These are phyloP conservation scores for Boletellus ananiceps DNA, from an alignment of 768 basidiomycete genomes.

Conservation along the genomic window DNA sequence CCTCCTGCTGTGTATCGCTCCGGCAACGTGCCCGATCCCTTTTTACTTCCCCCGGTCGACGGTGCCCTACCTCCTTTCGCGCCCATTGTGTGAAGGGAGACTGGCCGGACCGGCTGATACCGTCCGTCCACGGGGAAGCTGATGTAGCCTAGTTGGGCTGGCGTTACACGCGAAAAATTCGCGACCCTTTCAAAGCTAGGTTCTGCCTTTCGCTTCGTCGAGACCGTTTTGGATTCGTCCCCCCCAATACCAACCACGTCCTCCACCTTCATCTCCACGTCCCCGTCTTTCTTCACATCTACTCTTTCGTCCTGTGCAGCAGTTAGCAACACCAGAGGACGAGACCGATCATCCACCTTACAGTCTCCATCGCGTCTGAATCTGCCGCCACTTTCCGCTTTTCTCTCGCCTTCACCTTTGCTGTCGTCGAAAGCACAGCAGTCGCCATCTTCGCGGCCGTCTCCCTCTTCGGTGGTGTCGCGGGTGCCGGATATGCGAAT, in stretches of 20 bases:
- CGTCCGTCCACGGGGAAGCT: slow-evolving; percentile 74
- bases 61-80: slow-evolving; percentile 34
- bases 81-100: slow-evolving; percentile 43
- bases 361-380: slow-evolving; percentile 77
- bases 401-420: slow-evolving; percentile 92
- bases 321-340: slow-evolving; percentile 12
- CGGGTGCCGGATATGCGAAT: slow-evolving; percentile 86
- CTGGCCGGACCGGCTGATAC: slow-evolving; percentile 85
- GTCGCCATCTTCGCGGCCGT: slow-evolving; percentile 87
- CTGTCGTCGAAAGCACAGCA: slow-evolving; percentile 95
- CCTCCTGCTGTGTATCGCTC: slow-evolving; percentile 76
- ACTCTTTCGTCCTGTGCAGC: slow-evolving; percentile 47
- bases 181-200: slow-evolving; percentile 67
- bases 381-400: slow-evolving; percentile 87
- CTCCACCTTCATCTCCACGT: slow-evolving; percentile 78
- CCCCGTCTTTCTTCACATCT: slow-evolving; percentile 52
- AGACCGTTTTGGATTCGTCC: slow-evolving; percentile 48
- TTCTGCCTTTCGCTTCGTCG: slow-evolving; percentile 62
- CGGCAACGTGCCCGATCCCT: slow-evolving; percentile 35
- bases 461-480: slow-evolving; percentile 90
- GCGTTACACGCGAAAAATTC: slow-evolving; percentile 92
- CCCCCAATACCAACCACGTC: slow-evolving; percentile 55
- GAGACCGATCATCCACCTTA: slow-evolving; percentile 35
- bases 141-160: slow-evolving; percentile 81
- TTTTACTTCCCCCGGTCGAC: slow-evolving; percentile 24